Percentiles rank a stretch among this genome's conserved stretches.
Evolutionary conservation across 2,329 filamentous ascomycete species (phyloP).

Genomic region (Elsinoe necatrix): DNA sequence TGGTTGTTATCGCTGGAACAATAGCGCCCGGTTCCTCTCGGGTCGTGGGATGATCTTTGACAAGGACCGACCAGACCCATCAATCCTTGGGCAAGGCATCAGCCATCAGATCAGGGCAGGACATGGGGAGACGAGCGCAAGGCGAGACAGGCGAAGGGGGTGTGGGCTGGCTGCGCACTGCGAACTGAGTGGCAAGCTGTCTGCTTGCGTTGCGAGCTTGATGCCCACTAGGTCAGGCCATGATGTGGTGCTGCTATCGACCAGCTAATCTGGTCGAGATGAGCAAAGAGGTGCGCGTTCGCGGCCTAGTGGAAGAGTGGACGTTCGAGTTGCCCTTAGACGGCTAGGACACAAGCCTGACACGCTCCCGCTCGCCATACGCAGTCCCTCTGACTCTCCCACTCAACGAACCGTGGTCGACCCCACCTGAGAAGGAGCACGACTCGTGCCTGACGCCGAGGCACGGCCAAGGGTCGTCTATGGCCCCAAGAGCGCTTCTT

Average conservation of each 20-base stretch:
- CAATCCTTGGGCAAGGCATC: background rate
- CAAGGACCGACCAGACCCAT: constrained; percentile 1
- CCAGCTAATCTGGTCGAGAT: constrained; percentile 5
- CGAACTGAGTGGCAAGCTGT: background rate
- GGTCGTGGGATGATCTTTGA: constrained; percentile 9
- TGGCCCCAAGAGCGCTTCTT: constrained; percentile 11
- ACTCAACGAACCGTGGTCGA: background rate
- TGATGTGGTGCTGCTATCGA: background rate
- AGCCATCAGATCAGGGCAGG: constrained; percentile 1
- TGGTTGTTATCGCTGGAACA: constrained; percentile 15
- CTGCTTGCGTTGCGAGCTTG: background rate
- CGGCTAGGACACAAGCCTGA: constrained; percentile 1
- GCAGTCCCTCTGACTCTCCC: constrained; percentile 13
- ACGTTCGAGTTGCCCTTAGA: constrained; percentile 1
- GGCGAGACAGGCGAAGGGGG: background rate
- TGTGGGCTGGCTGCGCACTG: constrained; percentile 2
- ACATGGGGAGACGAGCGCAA: background rate
- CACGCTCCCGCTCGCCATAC: background rate
- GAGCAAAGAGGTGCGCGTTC: constrained; percentile 4
- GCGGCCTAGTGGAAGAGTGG: constrained; percentile 1
- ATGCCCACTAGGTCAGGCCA: background rate
- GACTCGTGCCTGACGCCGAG: constrained; percentile 9
- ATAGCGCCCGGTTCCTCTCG: constrained; percentile 13
- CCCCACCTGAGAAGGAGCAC: background rate
- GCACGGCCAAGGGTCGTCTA: constrained; percentile 2